Evolutionary conservation across 139 green algal species (phyloP).

Genomic region (Coccomyxa sp.): DNA sequence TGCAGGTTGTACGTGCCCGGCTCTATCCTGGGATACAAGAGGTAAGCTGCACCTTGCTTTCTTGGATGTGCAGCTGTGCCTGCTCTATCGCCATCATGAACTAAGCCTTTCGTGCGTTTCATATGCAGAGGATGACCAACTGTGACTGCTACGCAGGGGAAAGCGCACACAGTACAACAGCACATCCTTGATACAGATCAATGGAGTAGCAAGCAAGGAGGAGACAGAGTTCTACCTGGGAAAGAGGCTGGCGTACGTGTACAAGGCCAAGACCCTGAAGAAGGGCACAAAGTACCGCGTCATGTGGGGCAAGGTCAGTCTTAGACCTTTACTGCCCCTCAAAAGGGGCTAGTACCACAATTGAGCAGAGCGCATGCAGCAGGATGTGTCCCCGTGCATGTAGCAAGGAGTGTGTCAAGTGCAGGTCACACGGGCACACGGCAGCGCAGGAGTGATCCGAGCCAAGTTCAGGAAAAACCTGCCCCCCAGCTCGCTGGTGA

Average conservation of each 20-base stretch:
- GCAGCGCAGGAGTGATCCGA: constrained; percentile 83
- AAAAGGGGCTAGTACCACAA: not conserved
- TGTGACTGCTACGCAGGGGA: constrained; percentile 29
- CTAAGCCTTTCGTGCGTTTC: not conserved
- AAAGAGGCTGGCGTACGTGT: constrained; percentile 98
- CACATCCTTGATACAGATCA: constrained; percentile 89
- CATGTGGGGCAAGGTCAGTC: constrained; percentile 89
- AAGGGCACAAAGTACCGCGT: constrained; percentile 88
- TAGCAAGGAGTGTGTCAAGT: not conserved
- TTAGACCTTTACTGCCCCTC: not conserved
- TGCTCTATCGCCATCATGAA: not conserved
- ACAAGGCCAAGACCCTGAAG: constrained; percentile 98
- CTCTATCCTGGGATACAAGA: constrained; percentile 69
- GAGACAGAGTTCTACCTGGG: constrained; percentile 96
- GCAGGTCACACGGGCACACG: constrained; percentile 81
- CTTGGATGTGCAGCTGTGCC: not conserved
- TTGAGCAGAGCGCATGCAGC: not conserved
- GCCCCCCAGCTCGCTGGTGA: constrained; percentile 70
- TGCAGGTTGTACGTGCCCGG: constrained; percentile 64
- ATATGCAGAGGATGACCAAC: not conserved
- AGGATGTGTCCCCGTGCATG: not conserved
- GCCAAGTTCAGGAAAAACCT: constrained; percentile 97
- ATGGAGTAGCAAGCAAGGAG: constrained; percentile 79
- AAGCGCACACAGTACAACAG: constrained; percentile 85
- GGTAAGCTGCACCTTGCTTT: constrained; percentile 17